Base-by-base conservation (phyloP, 495 filamentous ascomycete genomes). In the Aspergillus diversus region DNA sequence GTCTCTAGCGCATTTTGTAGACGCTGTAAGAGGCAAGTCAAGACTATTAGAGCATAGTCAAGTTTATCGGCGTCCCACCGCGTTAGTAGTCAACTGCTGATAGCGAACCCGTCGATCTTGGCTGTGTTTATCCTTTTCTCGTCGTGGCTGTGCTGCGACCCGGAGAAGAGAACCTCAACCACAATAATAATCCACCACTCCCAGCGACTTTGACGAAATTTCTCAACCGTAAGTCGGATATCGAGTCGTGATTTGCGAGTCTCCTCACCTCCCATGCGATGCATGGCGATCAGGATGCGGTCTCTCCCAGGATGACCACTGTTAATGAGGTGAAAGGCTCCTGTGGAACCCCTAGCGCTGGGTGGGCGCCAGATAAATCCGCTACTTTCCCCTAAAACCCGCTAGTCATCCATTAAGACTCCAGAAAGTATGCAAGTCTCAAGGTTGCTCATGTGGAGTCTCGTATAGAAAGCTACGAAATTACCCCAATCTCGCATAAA, bases 51-150 rank as follows among this genome's bases (percentile, higher is more conserved):
- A 9, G 53, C 46, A n/a, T 21, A 50, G 48, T 15, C 37, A 55
- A n/a, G 16, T 55, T 46, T 15, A 32, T 54, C 56, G 33, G 50
- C 33, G 56, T 55, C 53, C 46, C 53, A 7, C 58, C 46, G 34
- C 31, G 37, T 53, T 60, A 17, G 33, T 56, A 15, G 15, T 53
- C 46, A 11, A 52, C 55, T 63, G 32, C 51, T 60, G 60, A 56
- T 59, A 58, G 56, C 56, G 53, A 56, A 52, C 60, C 54, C 55
- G 52, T 63, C 42, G 51, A 66, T 63, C 60, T 57, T 50, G 60
- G 50, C 60, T 27, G 21, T 53, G 39, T 54, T 61, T 50, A 55
- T 57, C 43, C 56, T 63, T 50, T 49, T 54, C 52, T 17, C 46
- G 21, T 60, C 51, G 60, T 66, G 60, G 64, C 64, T 63, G 59